Evolutionary conservation across 371 early-diverging fungal genomes (phyloP).

Genomic region (Conidiobolus incongruus): DNA sequence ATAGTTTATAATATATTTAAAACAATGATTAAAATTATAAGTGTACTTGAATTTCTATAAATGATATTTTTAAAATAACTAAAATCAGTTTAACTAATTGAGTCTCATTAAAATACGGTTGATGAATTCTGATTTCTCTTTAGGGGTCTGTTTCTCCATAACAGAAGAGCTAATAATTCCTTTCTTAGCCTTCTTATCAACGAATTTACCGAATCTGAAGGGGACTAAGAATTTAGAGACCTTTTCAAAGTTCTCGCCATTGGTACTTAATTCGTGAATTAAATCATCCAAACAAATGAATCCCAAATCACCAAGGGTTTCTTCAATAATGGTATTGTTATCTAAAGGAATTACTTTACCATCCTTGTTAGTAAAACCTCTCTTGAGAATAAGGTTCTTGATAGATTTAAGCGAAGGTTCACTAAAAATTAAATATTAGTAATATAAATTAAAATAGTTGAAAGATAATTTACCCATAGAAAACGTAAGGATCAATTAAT

Average conservation of each 20-base stretch:
- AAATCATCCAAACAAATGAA: slow-evolving; percentile 4
- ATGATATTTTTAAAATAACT: too few species aligned
- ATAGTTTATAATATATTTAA: too few species aligned
- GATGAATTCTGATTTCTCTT: not conserved
- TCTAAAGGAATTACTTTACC: not conserved
- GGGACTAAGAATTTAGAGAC: not conserved
- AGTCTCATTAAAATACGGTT: not conserved
- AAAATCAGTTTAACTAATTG: not conserved
- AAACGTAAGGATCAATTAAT: not conserved
- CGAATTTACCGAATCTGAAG: not conserved
- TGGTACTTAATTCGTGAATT: slow-evolving; percentile 1
- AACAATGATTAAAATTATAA: too few species aligned
- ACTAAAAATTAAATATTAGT: too few species aligned
- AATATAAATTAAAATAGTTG: too few species aligned
- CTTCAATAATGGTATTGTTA: slow-evolving; percentile 2
- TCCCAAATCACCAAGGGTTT: not conserved
- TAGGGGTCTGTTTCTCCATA: not conserved
- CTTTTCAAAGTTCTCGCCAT: not conserved
- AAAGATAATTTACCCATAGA: slow-evolving; percentile 2
- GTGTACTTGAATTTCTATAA: too few species aligned
- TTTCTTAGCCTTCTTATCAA: not conserved
- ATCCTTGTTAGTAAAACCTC: not conserved
- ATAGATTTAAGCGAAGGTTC: not conserved
- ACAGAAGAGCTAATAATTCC: not conserved
- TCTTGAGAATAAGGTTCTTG: slow-evolving; percentile 1